A percentile compares a stretch with the other conserved stretches of the same genome.
Evolutionary conservation across 2,329 filamentous ascomycete genomes (phyloP).

Genomic region (Clonostachys chloroleuca): DNA sequence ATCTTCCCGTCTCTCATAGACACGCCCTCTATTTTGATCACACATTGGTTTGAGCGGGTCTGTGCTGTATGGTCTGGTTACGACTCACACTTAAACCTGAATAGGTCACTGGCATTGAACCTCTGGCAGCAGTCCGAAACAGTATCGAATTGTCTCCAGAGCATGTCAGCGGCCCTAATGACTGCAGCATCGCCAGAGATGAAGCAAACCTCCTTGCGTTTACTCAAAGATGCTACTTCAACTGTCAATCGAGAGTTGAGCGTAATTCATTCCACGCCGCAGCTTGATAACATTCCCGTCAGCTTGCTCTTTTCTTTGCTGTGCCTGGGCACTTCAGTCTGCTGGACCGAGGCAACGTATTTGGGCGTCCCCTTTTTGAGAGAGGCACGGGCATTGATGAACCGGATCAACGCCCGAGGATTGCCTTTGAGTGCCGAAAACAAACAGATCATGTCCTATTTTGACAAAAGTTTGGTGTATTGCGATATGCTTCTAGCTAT

Average conservation of each 20-base stretch:
- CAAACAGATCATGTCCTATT: slow-evolving; percentile 19
- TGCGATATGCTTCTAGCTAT: slow-evolving; percentile 32
- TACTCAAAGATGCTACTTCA: slow-evolving; percentile 24
- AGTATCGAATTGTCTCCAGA: slow-evolving; percentile 30
- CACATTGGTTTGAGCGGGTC: slow-evolving; percentile 32
- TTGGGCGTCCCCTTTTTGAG: slow-evolving; percentile 24
- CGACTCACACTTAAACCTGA: slow-evolving; percentile 30
- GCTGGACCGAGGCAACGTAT: slow-evolving; percentile 29
- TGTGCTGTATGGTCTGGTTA: slow-evolving; percentile 34
- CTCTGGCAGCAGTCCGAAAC: slow-evolving; percentile 28
- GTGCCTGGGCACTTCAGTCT: slow-evolving; percentile 31
- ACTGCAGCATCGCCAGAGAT: slow-evolving; percentile 27
- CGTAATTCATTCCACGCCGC: slow-evolving; percentile 11
- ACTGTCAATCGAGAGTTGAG: slow-evolving; percentile 24
- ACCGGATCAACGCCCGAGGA: slow-evolving; percentile 14
- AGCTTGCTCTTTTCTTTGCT: slow-evolving; percentile 29
- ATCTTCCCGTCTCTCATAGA: slow-evolving; percentile 6
- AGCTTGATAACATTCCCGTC: slow-evolving; percentile 17
- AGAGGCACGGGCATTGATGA: slow-evolving; percentile 16
- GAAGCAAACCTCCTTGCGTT: slow-evolving; percentile 21
- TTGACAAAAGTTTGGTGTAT: slow-evolving; percentile 31
- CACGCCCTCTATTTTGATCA: slow-evolving; percentile 10
- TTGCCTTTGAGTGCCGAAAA: slow-evolving; percentile 9
- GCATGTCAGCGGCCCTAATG: slow-evolving; percentile 32
- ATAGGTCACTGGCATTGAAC: slow-evolving; percentile 27